Evolutionary conservation across 768 basidiomycete genomes (phyloP).

Genomic region (Phylloporus sp.): DNA sequence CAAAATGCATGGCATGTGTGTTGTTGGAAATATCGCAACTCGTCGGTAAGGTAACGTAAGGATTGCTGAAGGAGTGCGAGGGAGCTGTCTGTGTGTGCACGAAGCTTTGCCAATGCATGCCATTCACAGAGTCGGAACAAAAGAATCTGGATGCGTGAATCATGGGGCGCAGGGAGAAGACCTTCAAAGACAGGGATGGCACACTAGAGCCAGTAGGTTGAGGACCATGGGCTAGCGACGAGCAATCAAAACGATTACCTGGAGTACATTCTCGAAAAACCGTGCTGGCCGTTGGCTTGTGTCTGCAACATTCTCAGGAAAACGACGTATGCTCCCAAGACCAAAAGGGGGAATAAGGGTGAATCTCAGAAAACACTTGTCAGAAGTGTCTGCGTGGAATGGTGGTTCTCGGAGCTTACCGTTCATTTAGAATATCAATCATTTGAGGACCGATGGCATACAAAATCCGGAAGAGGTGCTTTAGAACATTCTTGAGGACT

Average conservation of each 20-base stretch:
- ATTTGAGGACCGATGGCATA: neutral
- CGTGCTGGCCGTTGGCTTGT: constrained; percentile 31
- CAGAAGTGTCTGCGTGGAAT: too few species aligned
- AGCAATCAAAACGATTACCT: constrained; percentile 1
- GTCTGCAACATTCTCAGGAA: constrained; percentile 33
- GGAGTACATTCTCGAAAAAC: constrained; percentile 12
- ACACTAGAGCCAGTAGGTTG: constrained; percentile 21
- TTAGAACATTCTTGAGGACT: neutral
- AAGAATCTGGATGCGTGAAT: constrained; percentile 20
- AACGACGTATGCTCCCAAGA: constrained; percentile 32
- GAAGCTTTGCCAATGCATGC: constrained; percentile 8
- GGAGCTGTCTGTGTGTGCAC: neutral
- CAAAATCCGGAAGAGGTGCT: neutral
- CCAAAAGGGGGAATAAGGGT: neutral
- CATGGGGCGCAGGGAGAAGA: constrained; percentile 27
- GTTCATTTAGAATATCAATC: neutral
- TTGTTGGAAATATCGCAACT: neutral
- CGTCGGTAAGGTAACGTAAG: neutral
- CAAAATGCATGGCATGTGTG: neutral
- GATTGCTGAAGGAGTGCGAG: neutral
- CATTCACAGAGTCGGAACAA: constrained; percentile 18
- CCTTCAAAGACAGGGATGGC: constrained; percentile 39
- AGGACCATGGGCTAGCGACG: neutral
- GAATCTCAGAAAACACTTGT: neutral
- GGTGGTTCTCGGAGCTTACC: neutral